phyloP scores from a whole-genome alignment of 306 rosid genomes.

The Prunus fruticosa region DNA sequence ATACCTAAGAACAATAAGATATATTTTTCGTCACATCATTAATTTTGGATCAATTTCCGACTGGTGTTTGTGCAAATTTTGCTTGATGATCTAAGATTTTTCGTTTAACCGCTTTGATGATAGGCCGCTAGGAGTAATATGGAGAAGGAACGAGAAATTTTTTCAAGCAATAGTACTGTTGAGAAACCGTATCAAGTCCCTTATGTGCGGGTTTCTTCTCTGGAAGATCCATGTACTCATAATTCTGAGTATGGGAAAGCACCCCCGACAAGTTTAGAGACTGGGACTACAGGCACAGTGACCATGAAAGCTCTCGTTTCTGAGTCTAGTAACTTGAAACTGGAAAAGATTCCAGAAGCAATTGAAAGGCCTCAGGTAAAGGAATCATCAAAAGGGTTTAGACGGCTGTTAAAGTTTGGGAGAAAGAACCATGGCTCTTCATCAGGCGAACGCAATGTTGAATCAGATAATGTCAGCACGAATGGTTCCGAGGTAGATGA shows the following conservation, averaged over 20 bases:
- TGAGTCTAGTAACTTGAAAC: slow-evolving; percentile 53
- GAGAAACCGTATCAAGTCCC: slow-evolving; percentile 64
- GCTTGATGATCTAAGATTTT: neutral
- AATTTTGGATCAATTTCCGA: neutral
- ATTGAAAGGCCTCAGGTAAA: slow-evolving; percentile 69
- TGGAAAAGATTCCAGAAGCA: slow-evolving; percentile 86
- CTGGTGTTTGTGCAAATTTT: neutral
- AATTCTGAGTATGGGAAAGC: slow-evolving; percentile 68
- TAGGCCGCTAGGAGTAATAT: slow-evolving; percentile 43
- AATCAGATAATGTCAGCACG: slow-evolving; percentile 53
- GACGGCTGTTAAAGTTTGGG: slow-evolving; percentile 75
- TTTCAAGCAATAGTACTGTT: slow-evolving; percentile 25
- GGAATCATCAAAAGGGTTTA: slow-evolving; percentile 78
- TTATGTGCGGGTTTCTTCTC: slow-evolving; percentile 72
- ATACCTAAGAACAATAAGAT: neutral
- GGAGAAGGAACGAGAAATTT: slow-evolving; percentile 46
- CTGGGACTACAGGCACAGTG: slow-evolving; percentile 40
- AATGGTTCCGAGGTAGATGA: slow-evolving; percentile 65
- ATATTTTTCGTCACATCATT: neutral
- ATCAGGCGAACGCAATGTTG: slow-evolving; percentile 46
- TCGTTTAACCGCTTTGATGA: slow-evolving; percentile 20
- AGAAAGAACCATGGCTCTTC: slow-evolving; percentile 76
- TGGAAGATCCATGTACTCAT: slow-evolving; percentile 74
- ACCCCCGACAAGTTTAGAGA: slow-evolving; percentile 44
- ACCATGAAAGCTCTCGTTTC: slow-evolving; percentile 51